Evolutionary conservation across 805 yeast genomes (phyloP), one percentile per base, ranked within the genome.

Genomic region (Lachancea meyersii): DNA sequence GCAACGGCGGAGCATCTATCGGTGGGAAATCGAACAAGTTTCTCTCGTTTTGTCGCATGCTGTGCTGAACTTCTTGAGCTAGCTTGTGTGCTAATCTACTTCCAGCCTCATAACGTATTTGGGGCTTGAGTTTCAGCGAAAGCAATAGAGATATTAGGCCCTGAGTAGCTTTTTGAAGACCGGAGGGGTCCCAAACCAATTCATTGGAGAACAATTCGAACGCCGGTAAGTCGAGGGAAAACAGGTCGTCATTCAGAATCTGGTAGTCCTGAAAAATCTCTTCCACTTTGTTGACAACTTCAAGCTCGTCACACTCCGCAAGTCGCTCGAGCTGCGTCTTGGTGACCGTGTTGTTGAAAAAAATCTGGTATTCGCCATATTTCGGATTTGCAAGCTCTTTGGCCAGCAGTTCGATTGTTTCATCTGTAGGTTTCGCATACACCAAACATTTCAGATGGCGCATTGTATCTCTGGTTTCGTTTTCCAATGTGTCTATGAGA

Each of bases 241-340:
- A 85, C 26, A 91, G 64, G 52, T 85, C 83, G 45, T 70, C 71
- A 61, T 86, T 86, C 41, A 91, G 64, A 6, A 86, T 79, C 48
- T 77, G 71, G 58, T 82, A 89, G 62, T 93, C 97, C 52, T 82
- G 85, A 58, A 87, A 93, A 31, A 89, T 58, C 57, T 93, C 98
- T 40, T 82, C 79, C 4, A 93, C 87, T 45, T 76, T 76, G 4
- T 72, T 67, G 8, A 93, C 83, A 8, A 79, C 77, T 58, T 91
- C 97, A 54, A 80, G 71, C 56, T 86, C 93, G 61, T 93, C 99
- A 2, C 86, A 76, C 61, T 87, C 96, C 0, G 98, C 97, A 36
- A 93, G 59, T 39, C 85, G 72, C 59, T 93, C 99, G 51, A 93
- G 62, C 49, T 86, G 84, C 20, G 80, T 70, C 64, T 91, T 93